Conservation (phyloP, 257 asterid species). For the Lycium barbarum region DNA sequence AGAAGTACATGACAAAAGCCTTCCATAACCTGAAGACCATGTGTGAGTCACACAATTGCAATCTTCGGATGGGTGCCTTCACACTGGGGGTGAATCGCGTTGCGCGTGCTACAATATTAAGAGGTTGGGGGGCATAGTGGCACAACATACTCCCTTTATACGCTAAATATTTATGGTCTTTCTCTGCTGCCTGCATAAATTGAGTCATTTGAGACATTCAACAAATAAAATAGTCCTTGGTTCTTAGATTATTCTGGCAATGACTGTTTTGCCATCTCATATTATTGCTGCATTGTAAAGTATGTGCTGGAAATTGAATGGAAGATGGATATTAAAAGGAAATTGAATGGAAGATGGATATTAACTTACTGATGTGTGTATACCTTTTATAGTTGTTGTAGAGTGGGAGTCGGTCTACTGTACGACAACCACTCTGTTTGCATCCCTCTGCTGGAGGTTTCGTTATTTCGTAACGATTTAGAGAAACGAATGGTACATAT, state of each 20-base stretch:
- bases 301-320: not conserved
- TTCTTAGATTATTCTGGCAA: not conserved
- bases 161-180: not conserved
- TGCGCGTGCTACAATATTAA: constrained; percentile 85
- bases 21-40: constrained; percentile 66
- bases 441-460: too few species aligned
- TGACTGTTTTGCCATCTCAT: not conserved
- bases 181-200: not conserved
- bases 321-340: not conserved
- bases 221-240: not conserved
- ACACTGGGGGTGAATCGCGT: constrained; percentile 87
- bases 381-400: not conserved
- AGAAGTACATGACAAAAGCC: constrained; percentile 77
- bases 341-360: not conserved
- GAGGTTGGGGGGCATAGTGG: constrained; percentile 88
- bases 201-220: not conserved
- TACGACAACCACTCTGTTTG: not conserved
- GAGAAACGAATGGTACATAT: too few species aligned
- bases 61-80: constrained; percentile 96
- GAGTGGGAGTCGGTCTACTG: not conserved
- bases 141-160: constrained; percentile 12
- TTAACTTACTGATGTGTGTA: not conserved
- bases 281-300: not conserved
- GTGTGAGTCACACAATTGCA: constrained; percentile 75
- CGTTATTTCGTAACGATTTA: too few species aligned